Evolutionary conservation across 805 yeast genomes (phyloP).

Genomic region (Sporopachydermia quercuum): DNA sequence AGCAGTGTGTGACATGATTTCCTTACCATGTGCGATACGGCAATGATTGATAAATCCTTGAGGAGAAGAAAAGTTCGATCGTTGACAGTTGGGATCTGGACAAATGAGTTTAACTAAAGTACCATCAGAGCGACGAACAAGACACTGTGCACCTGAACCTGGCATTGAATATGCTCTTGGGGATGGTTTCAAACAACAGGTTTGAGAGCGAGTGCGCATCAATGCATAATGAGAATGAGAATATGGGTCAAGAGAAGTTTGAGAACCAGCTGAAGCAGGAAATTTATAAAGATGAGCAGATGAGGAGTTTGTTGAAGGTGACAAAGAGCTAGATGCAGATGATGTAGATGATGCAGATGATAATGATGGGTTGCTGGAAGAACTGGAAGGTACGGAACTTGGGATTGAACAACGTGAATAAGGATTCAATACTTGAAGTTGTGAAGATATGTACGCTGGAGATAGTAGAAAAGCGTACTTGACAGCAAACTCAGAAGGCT

Average conservation of each 20-base stretch:
- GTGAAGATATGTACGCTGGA: not conserved
- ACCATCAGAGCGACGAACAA: constrained; percentile 34
- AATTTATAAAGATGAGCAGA: not conserved
- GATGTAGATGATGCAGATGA: too few species aligned
- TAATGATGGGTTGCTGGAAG: too few species aligned
- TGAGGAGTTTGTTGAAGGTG: too few species aligned
- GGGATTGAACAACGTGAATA: too few species aligned
- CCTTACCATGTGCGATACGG: constrained; percentile 58
- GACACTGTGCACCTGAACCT: constrained; percentile 2
- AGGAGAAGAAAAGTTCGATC: constrained; percentile 61
- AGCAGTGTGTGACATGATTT: constrained; percentile 55
- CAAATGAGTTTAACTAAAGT: constrained; percentile 54
- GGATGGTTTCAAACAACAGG: not conserved
- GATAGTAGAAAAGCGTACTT: not conserved
- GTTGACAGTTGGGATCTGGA: constrained; percentile 37
- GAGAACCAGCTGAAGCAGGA: not conserved
- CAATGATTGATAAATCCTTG: constrained; percentile 74
- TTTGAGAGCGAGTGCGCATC: constrained; percentile 1
- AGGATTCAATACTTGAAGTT: not conserved
- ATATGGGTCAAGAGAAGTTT: not conserved
- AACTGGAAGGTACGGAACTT: too few species aligned
- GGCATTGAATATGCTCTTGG: not conserved
- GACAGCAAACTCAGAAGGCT: not conserved
- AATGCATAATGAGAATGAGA: not conserved
- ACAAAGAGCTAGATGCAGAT: too few species aligned